These are phyloP conservation scores for Podochytrium sp. DNA, from an alignment of 192 early-diverging fungal genomes.

Conservation along the genomic window DNA sequence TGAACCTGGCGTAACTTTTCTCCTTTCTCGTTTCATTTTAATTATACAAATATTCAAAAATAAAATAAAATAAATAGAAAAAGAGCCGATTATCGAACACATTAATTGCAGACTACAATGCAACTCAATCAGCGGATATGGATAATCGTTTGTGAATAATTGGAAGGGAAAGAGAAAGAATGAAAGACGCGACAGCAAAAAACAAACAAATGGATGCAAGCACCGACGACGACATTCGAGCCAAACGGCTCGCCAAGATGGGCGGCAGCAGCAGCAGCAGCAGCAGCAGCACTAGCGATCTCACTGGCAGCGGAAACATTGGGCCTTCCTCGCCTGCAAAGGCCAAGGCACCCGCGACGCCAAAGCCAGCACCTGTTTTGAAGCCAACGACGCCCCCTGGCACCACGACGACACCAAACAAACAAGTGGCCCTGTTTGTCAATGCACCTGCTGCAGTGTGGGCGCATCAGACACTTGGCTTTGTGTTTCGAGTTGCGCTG, in stretches of 20 bases:
- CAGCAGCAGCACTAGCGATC: neutral
- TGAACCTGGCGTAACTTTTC: too few relatives aligned
- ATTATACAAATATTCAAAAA: neutral
- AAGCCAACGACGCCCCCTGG: neutral
- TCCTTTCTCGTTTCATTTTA: too few relatives aligned
- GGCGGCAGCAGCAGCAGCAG: neutral
- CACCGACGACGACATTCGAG: constrained; percentile 27
- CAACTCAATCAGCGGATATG: too few relatives aligned
- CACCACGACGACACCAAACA: neutral
- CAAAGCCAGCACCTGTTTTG: neutral
- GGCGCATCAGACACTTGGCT: constrained; percentile 82
- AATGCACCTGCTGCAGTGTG: constrained; percentile 64
- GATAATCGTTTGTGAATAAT: neutral
- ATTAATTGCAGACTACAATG: neutral
- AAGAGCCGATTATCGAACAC: neutral
- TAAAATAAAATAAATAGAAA: neutral
- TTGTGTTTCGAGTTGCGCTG: constrained; percentile 78
- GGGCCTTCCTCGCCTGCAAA: neutral
- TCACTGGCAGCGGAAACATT: neutral
- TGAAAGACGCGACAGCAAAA: neutral
- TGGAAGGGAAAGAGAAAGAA: neutral
- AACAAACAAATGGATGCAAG: neutral
- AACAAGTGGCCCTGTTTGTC: constrained; percentile 27
- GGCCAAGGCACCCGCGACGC: neutral
- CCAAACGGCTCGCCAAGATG: constrained; percentile 33